Evolutionary conservation across 2,329 filamentous ascomycete species (phyloP).

Genomic region (Pleoardoris graminearum): DNA sequence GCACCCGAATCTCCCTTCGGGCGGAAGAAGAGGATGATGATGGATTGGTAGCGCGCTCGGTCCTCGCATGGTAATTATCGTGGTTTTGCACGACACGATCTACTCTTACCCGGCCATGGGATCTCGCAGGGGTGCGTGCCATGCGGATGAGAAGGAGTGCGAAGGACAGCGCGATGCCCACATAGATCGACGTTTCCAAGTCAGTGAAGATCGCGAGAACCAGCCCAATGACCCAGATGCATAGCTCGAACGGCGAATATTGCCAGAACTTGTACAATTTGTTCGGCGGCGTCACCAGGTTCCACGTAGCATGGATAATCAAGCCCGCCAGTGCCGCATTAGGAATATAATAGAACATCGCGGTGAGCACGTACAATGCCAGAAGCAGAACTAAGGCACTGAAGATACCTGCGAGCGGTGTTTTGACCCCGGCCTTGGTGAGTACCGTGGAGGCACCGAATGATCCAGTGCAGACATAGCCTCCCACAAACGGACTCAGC

Average conservation of each 20-base stretch:
- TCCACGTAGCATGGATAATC: constrained; percentile 90
- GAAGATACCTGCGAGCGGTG: constrained; percentile 83
- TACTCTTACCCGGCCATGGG: constrained; percentile 24
- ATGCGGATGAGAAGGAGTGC: constrained; percentile 75
- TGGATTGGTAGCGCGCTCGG: neutral
- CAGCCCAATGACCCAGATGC: constrained; percentile 90
- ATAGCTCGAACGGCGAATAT: constrained; percentile 81
- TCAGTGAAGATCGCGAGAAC: constrained; percentile 80
- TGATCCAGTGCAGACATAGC: constrained; percentile 86
- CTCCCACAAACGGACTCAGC: constrained; percentile 84
- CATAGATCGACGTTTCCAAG: constrained; percentile 90
- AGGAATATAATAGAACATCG: constrained; percentile 90
- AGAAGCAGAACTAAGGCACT: constrained; percentile 81
- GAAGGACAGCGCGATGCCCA: constrained; percentile 74
- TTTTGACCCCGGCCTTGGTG: constrained; percentile 88
- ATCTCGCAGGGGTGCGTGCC: constrained; percentile 30
- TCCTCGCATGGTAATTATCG: constrained; percentile 57
- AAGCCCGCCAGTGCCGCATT: constrained; percentile 77
- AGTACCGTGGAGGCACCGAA: constrained; percentile 95
- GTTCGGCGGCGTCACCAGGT: constrained; percentile 85
- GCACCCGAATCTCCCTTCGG: constrained; percentile 39
- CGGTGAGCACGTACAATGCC: constrained; percentile 81
- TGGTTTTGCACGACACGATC: constrained; percentile 41
- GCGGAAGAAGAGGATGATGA: constrained; percentile 43
- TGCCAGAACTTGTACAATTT: constrained; percentile 91